Percentiles rank a stretch among this genome's conserved stretches.
Conservation (phyloP, 208 protist species). For the Crithidia acanthocephali region DNA sequence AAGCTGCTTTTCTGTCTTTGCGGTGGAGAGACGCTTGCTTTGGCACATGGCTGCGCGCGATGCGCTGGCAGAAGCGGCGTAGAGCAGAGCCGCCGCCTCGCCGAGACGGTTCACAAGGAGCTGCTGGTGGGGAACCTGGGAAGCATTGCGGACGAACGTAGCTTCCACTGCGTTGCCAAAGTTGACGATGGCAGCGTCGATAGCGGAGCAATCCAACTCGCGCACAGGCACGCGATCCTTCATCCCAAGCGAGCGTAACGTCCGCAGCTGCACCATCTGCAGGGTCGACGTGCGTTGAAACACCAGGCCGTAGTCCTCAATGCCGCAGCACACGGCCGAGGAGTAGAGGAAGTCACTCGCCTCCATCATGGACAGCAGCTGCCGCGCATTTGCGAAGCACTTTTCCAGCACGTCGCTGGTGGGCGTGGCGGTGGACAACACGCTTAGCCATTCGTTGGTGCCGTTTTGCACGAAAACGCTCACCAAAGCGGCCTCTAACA, state of each 20-base stretch:
- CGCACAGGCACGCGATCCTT: constrained; percentile 74
- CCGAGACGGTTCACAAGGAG: constrained; percentile 85
- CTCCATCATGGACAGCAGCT: constrained; percentile 73
- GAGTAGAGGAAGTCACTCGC: constrained; percentile 75
- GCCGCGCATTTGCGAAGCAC: constrained; percentile 50
- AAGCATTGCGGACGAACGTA: constrained; percentile 79
- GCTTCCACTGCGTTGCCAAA: constrained; percentile 85
- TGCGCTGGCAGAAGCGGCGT: constrained; percentile 78
- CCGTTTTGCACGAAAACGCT: constrained; percentile 70
- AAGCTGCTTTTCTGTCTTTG: constrained; percentile 72
- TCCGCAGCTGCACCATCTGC: constrained; percentile 80
- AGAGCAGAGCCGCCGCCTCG: constrained; percentile 77
- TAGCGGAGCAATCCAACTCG: constrained; percentile 64
- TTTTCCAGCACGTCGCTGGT: constrained; percentile 55
- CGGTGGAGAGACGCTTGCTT: constrained; percentile 71
- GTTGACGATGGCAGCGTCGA: constrained; percentile 77
- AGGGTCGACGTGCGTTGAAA: constrained; percentile 88
- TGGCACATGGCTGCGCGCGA: constrained; percentile 77
- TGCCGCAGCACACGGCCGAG: constrained; percentile 78
- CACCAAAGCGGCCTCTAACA: constrained; percentile 75
- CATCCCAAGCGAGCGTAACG: constrained; percentile 60
- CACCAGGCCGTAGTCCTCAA: constrained; percentile 83
- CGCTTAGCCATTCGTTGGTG: constrained; percentile 58
- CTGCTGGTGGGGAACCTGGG: constrained; percentile 71
- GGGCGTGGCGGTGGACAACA: constrained; percentile 61